Evolutionary conservation across 345 rosid genomes (phyloP).

Genomic region (Arabidopsis arenosa): DNA sequence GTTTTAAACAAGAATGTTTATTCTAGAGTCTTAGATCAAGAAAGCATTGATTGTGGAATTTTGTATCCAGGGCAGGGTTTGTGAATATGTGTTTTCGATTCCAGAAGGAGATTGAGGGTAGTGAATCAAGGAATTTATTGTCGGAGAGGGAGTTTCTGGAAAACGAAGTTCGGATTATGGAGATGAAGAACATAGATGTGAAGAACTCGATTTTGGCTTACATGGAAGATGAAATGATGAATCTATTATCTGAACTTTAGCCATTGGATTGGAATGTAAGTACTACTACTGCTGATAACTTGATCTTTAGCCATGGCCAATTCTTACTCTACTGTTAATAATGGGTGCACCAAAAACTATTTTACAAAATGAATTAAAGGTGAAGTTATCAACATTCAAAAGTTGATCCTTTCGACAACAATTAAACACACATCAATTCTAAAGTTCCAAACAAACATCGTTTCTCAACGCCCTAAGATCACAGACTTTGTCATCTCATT

Average conservation of each 20-base stretch:
- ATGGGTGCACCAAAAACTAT: no score
- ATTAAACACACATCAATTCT: not conserved
- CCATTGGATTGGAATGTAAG: not conserved
- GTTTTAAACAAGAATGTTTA: no score
- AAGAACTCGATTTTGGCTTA: constrained; percentile 62
- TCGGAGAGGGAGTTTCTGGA: constrained; percentile 63
- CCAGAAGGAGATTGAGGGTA: constrained; percentile 59
- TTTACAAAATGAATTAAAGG: not conserved
- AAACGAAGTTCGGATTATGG: constrained; percentile 54
- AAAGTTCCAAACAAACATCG: not conserved
- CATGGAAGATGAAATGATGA: constrained; percentile 57
- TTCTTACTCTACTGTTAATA: no score
- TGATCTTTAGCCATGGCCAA: no score
- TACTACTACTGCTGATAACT: not conserved
- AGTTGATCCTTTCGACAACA: not conserved
- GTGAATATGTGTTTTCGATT: constrained; percentile 60
- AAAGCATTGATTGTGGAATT: not conserved
- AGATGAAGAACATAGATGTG: constrained; percentile 54
- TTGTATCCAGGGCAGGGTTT: constrained; percentile 61
- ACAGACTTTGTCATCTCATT: constrained; percentile 23
- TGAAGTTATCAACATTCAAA: not conserved
- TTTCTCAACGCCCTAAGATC: constrained; percentile 18
- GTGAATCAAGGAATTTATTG: constrained; percentile 51
- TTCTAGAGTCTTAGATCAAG: no score
- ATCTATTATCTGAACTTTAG: constrained; percentile 27